Percentiles rank a stretch among this genome's conserved stretches.
Conservation (phyloP, 2,329 filamentous ascomycete genomes). For the Cyanodermella asteris region DNA sequence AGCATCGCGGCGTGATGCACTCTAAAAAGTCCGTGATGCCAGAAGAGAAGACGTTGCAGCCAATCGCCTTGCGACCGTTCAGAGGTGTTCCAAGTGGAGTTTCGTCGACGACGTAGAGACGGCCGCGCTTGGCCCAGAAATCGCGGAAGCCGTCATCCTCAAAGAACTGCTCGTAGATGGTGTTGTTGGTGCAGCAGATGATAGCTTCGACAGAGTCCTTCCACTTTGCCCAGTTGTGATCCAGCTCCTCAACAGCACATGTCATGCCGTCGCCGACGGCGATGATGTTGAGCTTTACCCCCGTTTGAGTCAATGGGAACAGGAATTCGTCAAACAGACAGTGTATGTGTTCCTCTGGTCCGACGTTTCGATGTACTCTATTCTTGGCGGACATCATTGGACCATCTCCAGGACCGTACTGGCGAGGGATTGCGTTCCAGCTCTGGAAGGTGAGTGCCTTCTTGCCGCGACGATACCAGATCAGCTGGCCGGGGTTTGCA, state of each 20-base stretch:
- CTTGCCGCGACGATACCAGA: slow-evolving; percentile 48
- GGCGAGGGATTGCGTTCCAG: slow-evolving; percentile 37
- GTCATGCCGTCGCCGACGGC: slow-evolving; percentile 47
- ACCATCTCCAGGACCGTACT: slow-evolving; percentile 42
- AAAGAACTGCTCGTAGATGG: slow-evolving; percentile 19
- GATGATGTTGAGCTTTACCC: slow-evolving; percentile 45
- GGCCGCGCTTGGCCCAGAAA: slow-evolving; percentile 34
- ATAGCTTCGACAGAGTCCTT: slow-evolving; percentile 25
- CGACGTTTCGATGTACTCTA: slow-evolving; percentile 36
- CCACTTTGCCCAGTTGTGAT: slow-evolving; percentile 25
- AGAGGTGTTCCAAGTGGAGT: slow-evolving; percentile 32
- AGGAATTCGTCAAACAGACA: slow-evolving; percentile 47
- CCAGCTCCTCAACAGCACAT: slow-evolving; percentile 34
- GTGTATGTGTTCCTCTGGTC: slow-evolving; percentile 36
- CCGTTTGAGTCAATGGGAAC: slow-evolving; percentile 21
- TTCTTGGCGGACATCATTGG: slow-evolving; percentile 33
- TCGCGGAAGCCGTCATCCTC: slow-evolving; percentile 22
- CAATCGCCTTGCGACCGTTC: slow-evolving; percentile 30
- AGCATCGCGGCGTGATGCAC: slow-evolving; percentile 35
- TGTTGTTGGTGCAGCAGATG: slow-evolving; percentile 24
- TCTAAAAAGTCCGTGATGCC: slow-evolving; percentile 39
- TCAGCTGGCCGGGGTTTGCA: slow-evolving; percentile 54
- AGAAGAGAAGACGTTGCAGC: slow-evolving; percentile 48
- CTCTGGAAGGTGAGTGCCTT: slow-evolving; percentile 36
- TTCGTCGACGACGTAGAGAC: slow-evolving; percentile 36